Evolutionary conservation across 768 basidiomycete species (phyloP), one percentile per base, ranked within the genome.

Genomic region (Ramaria sp.): DNA sequence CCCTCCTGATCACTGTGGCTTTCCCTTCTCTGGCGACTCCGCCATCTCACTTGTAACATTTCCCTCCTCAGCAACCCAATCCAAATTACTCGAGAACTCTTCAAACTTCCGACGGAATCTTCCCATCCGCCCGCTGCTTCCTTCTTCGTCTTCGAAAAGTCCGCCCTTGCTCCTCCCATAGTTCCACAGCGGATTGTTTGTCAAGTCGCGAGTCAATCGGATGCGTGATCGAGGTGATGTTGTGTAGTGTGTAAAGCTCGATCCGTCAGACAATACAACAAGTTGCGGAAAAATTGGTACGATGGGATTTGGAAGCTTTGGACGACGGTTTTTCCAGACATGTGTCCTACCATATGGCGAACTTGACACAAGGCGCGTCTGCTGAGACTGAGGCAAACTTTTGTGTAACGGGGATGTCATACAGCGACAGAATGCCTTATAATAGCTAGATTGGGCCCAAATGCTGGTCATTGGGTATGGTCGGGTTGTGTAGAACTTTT

Each of bases 131-230:
- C 92, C 92, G 1, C 82, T 78, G 47, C 79, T 78, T 49, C 79
- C 80, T 58, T 72, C 79, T 63, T 88, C 87, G 57, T 86, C 86
- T 59, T 82, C 82, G 48, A 71, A 82, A 65, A 1, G 72, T 39
- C 76, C 80, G 56, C 71, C 72, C 24, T 75, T 70, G 58, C 74
- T 73, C 57, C 74, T 69, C 3, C 78, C 77, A 2, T 85, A 79
- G 63, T 88, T 87, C 85, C 87, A 96, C 5, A 90, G 67, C 1
- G 92, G 88, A 62, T 92, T 83, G 65, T 92, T 96, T 15, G 87
- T 88, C 48, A 88, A 83, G 62, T 95, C 92, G 39, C 91, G 81
- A 18, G 91, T 88, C 45, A 94, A 73, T 36, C 82, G 78, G 44
- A 90, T 77, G 36, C 78, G 66, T 3, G 85, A 83, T 5, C 82